Evolutionary conservation across 1,284 basidiomycete species (phyloP).

Genomic region (Ceratobasidium sp.): DNA sequence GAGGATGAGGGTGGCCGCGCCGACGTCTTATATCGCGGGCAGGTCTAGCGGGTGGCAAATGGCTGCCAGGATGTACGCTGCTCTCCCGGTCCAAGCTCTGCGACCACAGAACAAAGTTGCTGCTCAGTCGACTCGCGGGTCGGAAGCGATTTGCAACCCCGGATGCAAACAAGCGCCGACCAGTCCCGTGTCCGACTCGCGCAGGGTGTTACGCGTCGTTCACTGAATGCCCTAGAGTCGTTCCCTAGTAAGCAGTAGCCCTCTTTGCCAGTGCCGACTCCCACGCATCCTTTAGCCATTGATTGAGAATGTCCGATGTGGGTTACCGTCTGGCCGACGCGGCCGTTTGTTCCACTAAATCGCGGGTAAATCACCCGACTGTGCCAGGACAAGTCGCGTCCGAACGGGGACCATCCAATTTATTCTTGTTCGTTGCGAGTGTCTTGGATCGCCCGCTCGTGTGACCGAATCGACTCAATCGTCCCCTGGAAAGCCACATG

Average conservation of each 20-base stretch:
- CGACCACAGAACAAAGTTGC: constrained; percentile 20
- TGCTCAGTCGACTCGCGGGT: constrained; percentile 6
- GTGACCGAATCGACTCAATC: too few species aligned
- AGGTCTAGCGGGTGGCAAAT: constrained; percentile 18
- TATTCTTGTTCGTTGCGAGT: too few species aligned
- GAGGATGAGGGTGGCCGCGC: not conserved
- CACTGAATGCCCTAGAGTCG: not conserved
- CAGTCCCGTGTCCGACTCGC: not conserved
- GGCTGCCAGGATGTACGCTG: not conserved
- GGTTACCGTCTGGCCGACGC: not conserved
- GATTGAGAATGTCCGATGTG: not conserved
- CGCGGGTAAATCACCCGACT: too few species aligned
- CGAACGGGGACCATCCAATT: not conserved
- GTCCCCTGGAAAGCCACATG: too few species aligned
- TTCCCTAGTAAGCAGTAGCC: not conserved
- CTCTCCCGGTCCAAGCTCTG: constrained; percentile 3
- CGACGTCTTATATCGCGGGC: not conserved
- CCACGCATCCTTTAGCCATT: constrained; percentile 19
- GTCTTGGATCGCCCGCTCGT: too few species aligned
- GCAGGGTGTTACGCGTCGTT: not conserved
- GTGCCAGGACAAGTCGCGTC: not conserved
- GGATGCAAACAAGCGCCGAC: not conserved
- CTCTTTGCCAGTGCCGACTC: not conserved
- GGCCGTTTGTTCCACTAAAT: not conserved
- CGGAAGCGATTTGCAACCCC: not conserved